These are phyloP conservation scores for Zasmidium citrigriseum DNA, from an alignment of 2,329 filamentous ascomycete genomes.

Conservation along the genomic window DNA sequence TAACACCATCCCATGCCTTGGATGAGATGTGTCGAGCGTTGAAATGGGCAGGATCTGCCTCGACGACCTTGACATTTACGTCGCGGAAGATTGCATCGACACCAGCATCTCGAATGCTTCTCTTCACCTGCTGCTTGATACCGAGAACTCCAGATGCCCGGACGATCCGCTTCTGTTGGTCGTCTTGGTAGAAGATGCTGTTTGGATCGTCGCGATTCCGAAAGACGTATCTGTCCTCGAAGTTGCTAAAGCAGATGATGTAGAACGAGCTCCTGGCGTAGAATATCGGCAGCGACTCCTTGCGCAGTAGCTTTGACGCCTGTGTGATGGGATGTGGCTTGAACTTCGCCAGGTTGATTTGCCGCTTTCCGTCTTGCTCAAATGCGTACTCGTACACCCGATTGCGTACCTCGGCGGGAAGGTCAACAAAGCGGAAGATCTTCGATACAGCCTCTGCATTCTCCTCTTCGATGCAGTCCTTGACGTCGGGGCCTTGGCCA, in stretches of 20 bases:
- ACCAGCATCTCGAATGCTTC: neutral
- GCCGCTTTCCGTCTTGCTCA: too few relatives aligned
- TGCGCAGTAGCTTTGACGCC: neutral
- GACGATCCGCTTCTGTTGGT: neutral
- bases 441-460: too few relatives aligned
- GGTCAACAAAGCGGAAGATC: neutral
- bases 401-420: neutral
- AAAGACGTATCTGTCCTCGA: neutral
- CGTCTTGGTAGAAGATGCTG: neutral
- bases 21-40: too few relatives aligned
- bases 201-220: neutral
- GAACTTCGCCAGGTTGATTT: neutral
- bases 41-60: too few relatives aligned
- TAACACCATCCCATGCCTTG: too few relatives aligned
- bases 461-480: too few relatives aligned
- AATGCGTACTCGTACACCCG: neutral
- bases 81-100: neutral
- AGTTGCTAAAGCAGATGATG: neutral
- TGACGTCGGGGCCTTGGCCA: too few relatives aligned
- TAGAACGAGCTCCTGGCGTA: neutral
- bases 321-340: neutral
- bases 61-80: neutral
- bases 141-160: neutral
- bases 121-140: neutral
- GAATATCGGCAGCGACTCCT: neutral